Evolutionary conservation across 1,284 basidiomycete species (phyloP), one percentile per base, ranked within the genome.

Genomic region (Singerocomus rubriflavus): DNA sequence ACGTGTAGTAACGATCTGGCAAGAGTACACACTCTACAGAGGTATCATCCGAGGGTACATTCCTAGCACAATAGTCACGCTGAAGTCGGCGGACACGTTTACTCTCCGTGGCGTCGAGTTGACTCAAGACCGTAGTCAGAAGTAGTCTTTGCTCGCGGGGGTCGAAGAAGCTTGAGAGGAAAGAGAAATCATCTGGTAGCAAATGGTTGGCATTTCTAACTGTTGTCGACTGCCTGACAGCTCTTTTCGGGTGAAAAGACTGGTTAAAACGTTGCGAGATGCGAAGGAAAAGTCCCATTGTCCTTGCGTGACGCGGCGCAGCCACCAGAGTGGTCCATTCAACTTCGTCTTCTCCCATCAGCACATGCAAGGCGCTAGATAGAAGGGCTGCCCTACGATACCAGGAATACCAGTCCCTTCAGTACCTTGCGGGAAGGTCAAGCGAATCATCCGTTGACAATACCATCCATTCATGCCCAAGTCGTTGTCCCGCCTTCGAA

Each of bases 1-100:
- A 94, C 26, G 82, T 77, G 64, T 93, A 93, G 53, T 72, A 77
- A 21, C 77, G 73, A 56, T 88, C 82, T 3, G 83, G 81, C 29
- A 81, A 66, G 65, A 94, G 93, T 26, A 72, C n/a, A 41, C 69
- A 58, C 13, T 72, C 60, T 16, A 64, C 48, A 10, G 59, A 25
- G 26, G 32, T 80, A 41, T 57, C 53, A 6, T 64, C 59, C 37
- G 62, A 56, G 35, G 62, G 79, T 79, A 51, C 69, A 41, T 52
- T 54, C 31, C 40, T 55, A 38, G 50, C 51, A 55, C 57, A 58
- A 65, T 64, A 56, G 54, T 56, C 58, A 68, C 71, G 59, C 77
- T 74, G 69, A 30, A 70, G 70, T 48, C 71, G 75, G 39, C 78
- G 74, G 49, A 66, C 62, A 53, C 68, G 72, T 44, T 73, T 71